Base-by-base conservation (phyloP, 169 alveolate genomes). In the Neospora caninum region DNA sequence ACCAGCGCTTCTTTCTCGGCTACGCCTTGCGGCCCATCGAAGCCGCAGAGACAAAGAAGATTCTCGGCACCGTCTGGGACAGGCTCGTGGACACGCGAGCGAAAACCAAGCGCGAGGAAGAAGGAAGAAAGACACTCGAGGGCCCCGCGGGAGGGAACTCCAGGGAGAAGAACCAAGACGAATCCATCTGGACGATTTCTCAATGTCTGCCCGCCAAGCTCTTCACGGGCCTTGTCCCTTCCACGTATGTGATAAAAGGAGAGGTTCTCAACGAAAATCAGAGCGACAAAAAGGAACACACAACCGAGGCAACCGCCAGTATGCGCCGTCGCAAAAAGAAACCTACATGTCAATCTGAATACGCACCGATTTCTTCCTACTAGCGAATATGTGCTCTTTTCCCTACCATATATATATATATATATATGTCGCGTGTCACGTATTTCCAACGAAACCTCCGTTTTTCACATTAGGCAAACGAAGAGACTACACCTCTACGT, bases 151-250 rank as follows among this genome's bases (percentile, higher is more conserved):
- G 67, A 7, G 78, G 0, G 49, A n/a, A 53, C 29, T 27, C 38
- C n/a, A 38, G 67, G 13, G 36, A 82, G 27, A 36, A 16, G 45
- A 4, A 27, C 45, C 27, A 78, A 0, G 86, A 36, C 45, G 86
- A 25, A n/a, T 16, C 86, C 45, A 27, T 16, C 42, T 88, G 92
- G 92, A 70, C 41, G 2, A 64, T 88, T 20, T 69, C 41, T 34
- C 92, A 88, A 39, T 88, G 92, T 49, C 67, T 88, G 54, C 53
- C 36, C 80, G 82, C 92, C 92, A 88, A 88, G 36, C 84, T 88
- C 36, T 88, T 54, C 83, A 88, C 92, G 16, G 64, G 54, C 27
- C 80, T 31, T 25, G 53, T 54, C 6, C 42, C 80, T 9, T n/a
- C 45, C 80, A 54, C 45, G 92, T 53, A 53, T 80, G 80, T 41